Evolutionary conservation across 768 basidiomycete genomes (phyloP).

Genomic region (Kwoniella shandongensis): DNA sequence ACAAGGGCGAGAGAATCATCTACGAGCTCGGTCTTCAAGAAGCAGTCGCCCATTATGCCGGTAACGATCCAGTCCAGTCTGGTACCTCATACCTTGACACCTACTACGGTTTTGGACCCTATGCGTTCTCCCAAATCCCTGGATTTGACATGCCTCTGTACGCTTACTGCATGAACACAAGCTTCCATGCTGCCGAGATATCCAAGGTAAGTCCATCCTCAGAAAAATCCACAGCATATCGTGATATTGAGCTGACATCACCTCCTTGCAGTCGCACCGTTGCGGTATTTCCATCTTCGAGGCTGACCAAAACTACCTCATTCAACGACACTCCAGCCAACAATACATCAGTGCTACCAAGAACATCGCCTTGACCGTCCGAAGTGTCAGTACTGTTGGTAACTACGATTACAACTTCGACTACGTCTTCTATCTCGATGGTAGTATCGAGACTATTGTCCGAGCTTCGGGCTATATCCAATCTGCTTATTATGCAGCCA

Average conservation of each 20-base stretch:
- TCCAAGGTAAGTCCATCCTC: constrained; percentile 29
- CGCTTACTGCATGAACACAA: constrained; percentile 43
- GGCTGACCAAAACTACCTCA: constrained; percentile 35
- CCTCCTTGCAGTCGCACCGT: constrained; percentile 29
- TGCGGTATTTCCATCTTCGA: constrained; percentile 48
- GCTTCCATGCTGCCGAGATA: constrained; percentile 47
- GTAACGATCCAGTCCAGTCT: constrained; percentile 64
- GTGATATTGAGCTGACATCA: not conserved
- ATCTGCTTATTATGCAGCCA: constrained; percentile 61
- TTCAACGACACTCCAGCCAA: constrained; percentile 40
- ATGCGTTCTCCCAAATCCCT: constrained; percentile 43
- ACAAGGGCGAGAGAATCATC: constrained; percentile 62
- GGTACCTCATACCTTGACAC: constrained; percentile 64
- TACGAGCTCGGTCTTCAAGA: constrained; percentile 67
- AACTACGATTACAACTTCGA: constrained; percentile 57
- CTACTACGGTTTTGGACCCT: constrained; percentile 40
- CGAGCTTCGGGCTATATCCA: constrained; percentile 70
- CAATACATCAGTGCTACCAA: constrained; percentile 40
- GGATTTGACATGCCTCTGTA: constrained; percentile 51
- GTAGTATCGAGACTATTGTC: constrained; percentile 64
- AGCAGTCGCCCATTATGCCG: constrained; percentile 56
- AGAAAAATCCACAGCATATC: no score
- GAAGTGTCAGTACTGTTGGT: constrained; percentile 48
- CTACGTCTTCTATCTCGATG: constrained; percentile 66
- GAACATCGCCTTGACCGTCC: constrained; percentile 27